These are phyloP conservation scores for Ophiosphaerella herpotricha DNA, from an alignment of 2,329 filamentous ascomycete species.

Conservation along the genomic window DNA sequence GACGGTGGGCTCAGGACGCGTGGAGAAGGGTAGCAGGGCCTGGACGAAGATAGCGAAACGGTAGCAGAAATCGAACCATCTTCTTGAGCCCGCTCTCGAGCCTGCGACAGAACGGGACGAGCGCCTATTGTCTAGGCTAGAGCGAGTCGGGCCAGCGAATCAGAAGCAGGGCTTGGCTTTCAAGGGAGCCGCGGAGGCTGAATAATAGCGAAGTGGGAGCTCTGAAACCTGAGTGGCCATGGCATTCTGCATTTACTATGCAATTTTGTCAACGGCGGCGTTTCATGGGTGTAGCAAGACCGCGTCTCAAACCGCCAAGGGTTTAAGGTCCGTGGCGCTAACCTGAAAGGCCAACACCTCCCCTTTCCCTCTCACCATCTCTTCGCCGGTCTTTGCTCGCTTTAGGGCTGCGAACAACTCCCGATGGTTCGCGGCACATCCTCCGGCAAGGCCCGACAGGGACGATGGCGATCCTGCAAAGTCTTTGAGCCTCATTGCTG, in stretches of 20 bases:
- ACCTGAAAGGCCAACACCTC: constrained; percentile 6
- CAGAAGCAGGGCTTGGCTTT: constrained; percentile 12
- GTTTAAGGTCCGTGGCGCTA: constrained; percentile 26
- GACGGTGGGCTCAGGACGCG: constrained; percentile 33
- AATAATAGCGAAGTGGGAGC: constrained; percentile 10
- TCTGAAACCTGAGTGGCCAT: constrained; percentile 38
- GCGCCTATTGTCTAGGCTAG: constrained; percentile 34
- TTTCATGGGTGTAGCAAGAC: constrained; percentile 37
- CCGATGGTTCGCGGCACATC: background rate
- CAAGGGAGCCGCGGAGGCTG: constrained; percentile 11
- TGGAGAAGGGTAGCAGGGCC: constrained; percentile 29
- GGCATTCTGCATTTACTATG: constrained; percentile 26
- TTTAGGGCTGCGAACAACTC: background rate
- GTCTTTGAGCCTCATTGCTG: too few relatives aligned
- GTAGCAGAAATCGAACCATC: constrained; percentile 44
- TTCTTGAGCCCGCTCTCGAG: constrained; percentile 27
- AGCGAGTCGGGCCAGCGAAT: constrained; percentile 34
- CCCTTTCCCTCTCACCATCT: background rate
- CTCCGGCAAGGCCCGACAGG: too few relatives aligned
- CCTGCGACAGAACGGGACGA: constrained; percentile 39
- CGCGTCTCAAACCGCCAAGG: constrained; percentile 23
- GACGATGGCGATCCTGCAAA: background rate
- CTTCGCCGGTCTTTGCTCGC: constrained; percentile 8
- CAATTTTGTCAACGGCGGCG: constrained; percentile 21
- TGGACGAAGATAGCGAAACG: constrained; percentile 36